These are phyloP conservation scores for Ramalina intermedia DNA, from an alignment of 495 filamentous ascomycete genomes.

Conservation along the genomic window DNA sequence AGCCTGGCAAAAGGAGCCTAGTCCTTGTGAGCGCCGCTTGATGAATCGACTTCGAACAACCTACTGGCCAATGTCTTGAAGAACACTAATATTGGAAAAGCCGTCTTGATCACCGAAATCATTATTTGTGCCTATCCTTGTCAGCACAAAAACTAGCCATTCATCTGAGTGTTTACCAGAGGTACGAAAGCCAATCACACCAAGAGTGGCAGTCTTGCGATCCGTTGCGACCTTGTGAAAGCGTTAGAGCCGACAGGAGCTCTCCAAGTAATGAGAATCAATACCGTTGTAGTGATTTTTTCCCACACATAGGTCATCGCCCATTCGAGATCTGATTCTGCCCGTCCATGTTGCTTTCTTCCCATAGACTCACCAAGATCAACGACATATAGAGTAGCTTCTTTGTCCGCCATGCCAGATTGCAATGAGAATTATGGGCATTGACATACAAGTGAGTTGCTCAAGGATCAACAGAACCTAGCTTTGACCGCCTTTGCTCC, in stretches of 20 bases:
- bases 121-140: slow-evolving; percentile 47
- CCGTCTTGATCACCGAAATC: slow-evolving; percentile 44
- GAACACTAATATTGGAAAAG: slow-evolving; percentile 64
- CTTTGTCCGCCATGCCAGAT: slow-evolving; percentile 71
- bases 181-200: slow-evolving; percentile 71
- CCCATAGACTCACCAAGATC: slow-evolving; percentile 80
- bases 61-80: slow-evolving; percentile 57
- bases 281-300: slow-evolving; percentile 67
- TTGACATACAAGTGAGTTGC: too few relatives aligned
- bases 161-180: slow-evolving; percentile 34
- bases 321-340: slow-evolving; percentile 73
- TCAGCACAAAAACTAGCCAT: slow-evolving; percentile 7
- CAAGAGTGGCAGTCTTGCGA: slow-evolving; percentile 66
- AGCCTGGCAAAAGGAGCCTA: slow-evolving; percentile 53
- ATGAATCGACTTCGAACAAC: neutral
- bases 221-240: slow-evolving; percentile 52
- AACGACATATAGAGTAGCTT: slow-evolving; percentile 83
- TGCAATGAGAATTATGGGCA: too few relatives aligned
- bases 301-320: slow-evolving; percentile 94
- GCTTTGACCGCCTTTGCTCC: too few relatives aligned
- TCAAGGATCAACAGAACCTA: too few relatives aligned
- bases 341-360: slow-evolving; percentile 54
- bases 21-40: neutral
- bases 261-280: neutral
- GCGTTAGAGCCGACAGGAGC: neutral